Percentiles rank a stretch among this genome's conserved stretches.
phyloP scores from a whole-genome alignment of 805 yeast genomes.

The Ogataea philodendri region DNA sequence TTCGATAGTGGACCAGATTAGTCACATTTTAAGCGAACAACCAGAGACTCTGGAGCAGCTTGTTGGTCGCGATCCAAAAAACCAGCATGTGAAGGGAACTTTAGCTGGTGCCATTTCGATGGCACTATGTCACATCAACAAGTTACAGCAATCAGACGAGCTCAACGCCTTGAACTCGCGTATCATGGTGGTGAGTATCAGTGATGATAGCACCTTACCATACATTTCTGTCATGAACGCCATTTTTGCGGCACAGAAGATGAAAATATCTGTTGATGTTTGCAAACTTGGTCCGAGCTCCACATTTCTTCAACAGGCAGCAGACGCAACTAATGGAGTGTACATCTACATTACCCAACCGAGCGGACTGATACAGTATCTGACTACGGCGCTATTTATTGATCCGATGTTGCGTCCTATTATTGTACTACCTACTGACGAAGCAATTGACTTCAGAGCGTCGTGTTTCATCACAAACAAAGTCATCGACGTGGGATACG shows the following conservation, averaged over 20 bases:
- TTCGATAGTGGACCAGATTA: constrained; percentile 58
- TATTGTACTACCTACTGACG: constrained; percentile 76
- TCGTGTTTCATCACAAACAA: constrained; percentile 90
- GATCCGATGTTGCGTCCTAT: constrained; percentile 82
- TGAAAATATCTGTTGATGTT: constrained; percentile 86
- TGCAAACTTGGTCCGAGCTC: constrained; percentile 74
- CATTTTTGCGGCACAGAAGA: constrained; percentile 92
- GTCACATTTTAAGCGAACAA: constrained; percentile 40
- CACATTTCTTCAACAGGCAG: constrained; percentile 90
- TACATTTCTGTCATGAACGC: constrained; percentile 94
- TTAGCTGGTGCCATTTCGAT: constrained; percentile 78
- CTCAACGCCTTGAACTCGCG: constrained; percentile 58
- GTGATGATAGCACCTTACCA: constrained; percentile 72
- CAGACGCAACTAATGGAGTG: constrained; percentile 91
- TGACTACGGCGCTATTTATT: constrained; percentile 77
- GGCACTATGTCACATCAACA: constrained; percentile 77
- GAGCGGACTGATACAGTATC: constrained; percentile 76
- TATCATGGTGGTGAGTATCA: constrained; percentile 58
- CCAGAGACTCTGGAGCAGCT: constrained; percentile 25
- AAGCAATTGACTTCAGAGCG: constrained; percentile 89
- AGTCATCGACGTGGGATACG: constrained; percentile 89
- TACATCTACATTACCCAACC: constrained; percentile 70
- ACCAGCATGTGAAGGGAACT: constrained; percentile 42
- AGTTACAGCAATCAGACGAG: constrained; percentile 51
- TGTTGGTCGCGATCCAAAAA: constrained; percentile 17